phyloP scores from a whole-genome alignment of 768 basidiomycete genomes.

The Pholiota molesta region DNA sequence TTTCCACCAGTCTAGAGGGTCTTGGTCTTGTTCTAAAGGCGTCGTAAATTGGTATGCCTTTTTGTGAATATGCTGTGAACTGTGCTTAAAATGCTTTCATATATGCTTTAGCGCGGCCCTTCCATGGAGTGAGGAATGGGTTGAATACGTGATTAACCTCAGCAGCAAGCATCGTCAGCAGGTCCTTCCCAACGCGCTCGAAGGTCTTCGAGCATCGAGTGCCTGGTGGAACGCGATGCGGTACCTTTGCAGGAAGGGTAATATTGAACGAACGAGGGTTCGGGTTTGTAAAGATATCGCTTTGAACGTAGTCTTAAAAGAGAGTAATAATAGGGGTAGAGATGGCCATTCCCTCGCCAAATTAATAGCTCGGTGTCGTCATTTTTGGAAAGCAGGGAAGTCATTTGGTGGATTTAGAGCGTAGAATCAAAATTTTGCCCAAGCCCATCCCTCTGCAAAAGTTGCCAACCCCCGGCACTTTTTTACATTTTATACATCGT shows the following conservation, averaged over 20 bases:
- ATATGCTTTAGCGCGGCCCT: slow-evolving; percentile 17
- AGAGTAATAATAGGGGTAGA: no score
- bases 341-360: no score
- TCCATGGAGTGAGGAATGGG: slow-evolving; percentile 20
- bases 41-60: slow-evolving; percentile 26
- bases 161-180: slow-evolving; percentile 17
- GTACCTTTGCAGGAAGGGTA: slow-evolving; percentile 20
- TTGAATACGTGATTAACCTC: slow-evolving; percentile 26
- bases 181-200: slow-evolving; percentile 24
- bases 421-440: no score
- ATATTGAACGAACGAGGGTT: slow-evolving; percentile 30
- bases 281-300: slow-evolving; percentile 29
- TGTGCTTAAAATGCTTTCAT: slow-evolving; percentile 23
- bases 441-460: not conserved
- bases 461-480: not conserved
- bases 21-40: slow-evolving; percentile 22
- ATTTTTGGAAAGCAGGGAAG: no score
- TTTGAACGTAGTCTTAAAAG: slow-evolving; percentile 19
- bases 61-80: slow-evolving; percentile 29
- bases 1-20: slow-evolving; percentile 27
- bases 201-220: slow-evolving; percentile 28
- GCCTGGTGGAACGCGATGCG: slow-evolving; percentile 24
- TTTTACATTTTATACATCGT: slow-evolving; percentile 5
- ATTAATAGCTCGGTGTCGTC: not conserved
- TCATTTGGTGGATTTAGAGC: no score